These are phyloP conservation scores for Trifolium pratense DNA, from an alignment of 306 rosid species.

Conservation along the genomic window DNA sequence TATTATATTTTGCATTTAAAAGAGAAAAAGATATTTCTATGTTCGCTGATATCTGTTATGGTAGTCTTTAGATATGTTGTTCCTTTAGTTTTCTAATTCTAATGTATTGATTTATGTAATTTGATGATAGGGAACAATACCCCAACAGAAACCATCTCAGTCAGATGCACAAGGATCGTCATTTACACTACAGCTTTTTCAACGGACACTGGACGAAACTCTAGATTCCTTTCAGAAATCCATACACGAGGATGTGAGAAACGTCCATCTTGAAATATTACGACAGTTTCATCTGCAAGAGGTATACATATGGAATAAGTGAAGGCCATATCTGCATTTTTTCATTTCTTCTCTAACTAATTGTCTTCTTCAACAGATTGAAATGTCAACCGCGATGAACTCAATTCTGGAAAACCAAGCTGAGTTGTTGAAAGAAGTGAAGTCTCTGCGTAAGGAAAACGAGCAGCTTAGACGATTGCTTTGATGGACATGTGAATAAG, in stretches of 20 bases:
- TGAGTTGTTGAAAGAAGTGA: constrained; percentile 84
- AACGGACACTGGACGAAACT: constrained; percentile 87
- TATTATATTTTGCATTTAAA: constrained; percentile 29
- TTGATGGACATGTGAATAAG: constrained; percentile 50
- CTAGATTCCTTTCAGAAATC: constrained; percentile 87
- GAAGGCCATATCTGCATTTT: constrained; percentile 20
- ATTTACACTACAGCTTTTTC: constrained; percentile 92
- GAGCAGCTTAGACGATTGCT: constrained; percentile 90
- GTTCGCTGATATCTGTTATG: constrained; percentile 11
- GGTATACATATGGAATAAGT: constrained; percentile 57
- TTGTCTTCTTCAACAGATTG: constrained; percentile 58
- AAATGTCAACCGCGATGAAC: constrained; percentile 65
- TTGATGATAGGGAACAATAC: constrained; percentile 63
- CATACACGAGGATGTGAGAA: constrained; percentile 86
- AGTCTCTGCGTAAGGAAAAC: constrained; percentile 83
- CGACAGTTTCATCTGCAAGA: constrained; percentile 96
- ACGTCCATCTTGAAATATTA: constrained; percentile 92
- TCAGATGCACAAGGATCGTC: constrained; percentile 82
- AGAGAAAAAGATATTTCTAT: constrained; percentile 2
- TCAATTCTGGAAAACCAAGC: constrained; percentile 85
- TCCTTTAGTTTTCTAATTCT: constrained; percentile 33
- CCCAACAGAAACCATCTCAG: constrained; percentile 66
- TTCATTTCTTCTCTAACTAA: constrained; percentile 29
- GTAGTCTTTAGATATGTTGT: neutral
- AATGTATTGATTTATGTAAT: constrained; percentile 38